A percentile compares a stretch with the other conserved stretches of the same genome.
phyloP scores from a whole-genome alignment of 805 yeast species.

The Candida ficus region DNA sequence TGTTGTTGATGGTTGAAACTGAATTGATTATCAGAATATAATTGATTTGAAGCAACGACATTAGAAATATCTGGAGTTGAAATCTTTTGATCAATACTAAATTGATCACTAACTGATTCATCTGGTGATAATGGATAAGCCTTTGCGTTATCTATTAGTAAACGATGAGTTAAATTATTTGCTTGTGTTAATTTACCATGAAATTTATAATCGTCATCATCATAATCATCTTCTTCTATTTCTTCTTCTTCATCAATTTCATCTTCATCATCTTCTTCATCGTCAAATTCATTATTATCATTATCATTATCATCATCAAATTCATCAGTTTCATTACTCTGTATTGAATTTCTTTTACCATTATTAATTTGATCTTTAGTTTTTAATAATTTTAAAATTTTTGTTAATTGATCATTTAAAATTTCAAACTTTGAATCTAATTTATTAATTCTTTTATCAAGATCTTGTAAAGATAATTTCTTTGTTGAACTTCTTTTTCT shows the following conservation, averaged over 20 bases:
- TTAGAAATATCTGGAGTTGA: neutral
- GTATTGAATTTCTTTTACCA: neutral
- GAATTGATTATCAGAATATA: neutral
- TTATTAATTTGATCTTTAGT: slow-evolving; percentile 1
- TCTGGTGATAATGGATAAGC: slow-evolving; percentile 6
- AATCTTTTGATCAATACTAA: neutral
- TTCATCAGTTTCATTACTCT: neutral
- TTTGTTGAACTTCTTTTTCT: slow-evolving; percentile 16
- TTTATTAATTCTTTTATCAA: slow-evolving; percentile 20
- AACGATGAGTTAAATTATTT: too few species aligned
- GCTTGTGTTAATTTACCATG: neutral
- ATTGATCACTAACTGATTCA: slow-evolving; percentile 3
- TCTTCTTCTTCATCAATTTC: neutral
- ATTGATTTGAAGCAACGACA: neutral
- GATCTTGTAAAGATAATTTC: slow-evolving; percentile 20
- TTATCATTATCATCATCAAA: neutral
- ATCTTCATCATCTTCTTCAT: neutral
- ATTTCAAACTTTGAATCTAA: slow-evolving; percentile 16
- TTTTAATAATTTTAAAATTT: slow-evolving; percentile 11
- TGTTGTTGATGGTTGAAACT: neutral
- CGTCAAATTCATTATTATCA: neutral
- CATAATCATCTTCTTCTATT: neutral
- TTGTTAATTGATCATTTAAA: slow-evolving; percentile 11
- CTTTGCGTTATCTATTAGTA: neutral
- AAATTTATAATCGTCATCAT: neutral